Evolutionary conservation across 2,329 filamentous ascomycete species (phyloP).

Genomic region (Myrmaecium sp.): DNA sequence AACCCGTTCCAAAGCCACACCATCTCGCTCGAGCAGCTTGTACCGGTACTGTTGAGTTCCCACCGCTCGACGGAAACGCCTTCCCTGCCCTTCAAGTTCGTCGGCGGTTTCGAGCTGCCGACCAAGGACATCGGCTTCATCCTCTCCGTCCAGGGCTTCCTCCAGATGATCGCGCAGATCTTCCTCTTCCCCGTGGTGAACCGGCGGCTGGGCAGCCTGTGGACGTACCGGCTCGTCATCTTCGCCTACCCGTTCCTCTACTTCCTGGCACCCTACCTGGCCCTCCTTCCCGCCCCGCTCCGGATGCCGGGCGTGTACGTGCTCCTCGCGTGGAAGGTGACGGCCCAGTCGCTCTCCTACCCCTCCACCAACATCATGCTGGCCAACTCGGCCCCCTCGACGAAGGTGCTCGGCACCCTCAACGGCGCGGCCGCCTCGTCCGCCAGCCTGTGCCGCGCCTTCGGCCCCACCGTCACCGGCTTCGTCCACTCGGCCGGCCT

Average conservation of each 20-base stretch:
- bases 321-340: conserved; percentile 80
- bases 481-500: conserved; percentile 69
- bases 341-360: conserved; percentile 78
- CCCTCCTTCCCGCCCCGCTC: conserved; percentile 56
- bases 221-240: conserved; percentile 67
- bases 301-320: conserved; percentile 61
- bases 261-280: conserved; percentile 72
- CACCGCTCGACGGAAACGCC: conserved; percentile 31
- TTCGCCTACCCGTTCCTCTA: conserved; percentile 78
- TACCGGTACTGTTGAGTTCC: conserved; percentile 81
- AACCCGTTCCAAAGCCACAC: conserved; percentile 51
- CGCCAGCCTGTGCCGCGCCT: conserved; percentile 72
- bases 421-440: conserved; percentile 87
- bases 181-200: conserved; percentile 69
- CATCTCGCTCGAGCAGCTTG: conserved; percentile 86
- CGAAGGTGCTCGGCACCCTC: conserved; percentile 72
- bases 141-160: conserved; percentile 72
- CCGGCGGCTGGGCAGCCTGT: conserved; percentile 57
- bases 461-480: conserved; percentile 79
- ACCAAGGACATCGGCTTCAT: conserved; percentile 78
- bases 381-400: conserved; percentile 72
- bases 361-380: conserved; percentile 80
- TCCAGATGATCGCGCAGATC: conserved; percentile 76
- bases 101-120: conserved; percentile 67
- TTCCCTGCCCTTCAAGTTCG: conserved; percentile 71